Base-by-base conservation (phyloP, 108 stramenopile genomes). In the Cylindrotheca closterium region DNA sequence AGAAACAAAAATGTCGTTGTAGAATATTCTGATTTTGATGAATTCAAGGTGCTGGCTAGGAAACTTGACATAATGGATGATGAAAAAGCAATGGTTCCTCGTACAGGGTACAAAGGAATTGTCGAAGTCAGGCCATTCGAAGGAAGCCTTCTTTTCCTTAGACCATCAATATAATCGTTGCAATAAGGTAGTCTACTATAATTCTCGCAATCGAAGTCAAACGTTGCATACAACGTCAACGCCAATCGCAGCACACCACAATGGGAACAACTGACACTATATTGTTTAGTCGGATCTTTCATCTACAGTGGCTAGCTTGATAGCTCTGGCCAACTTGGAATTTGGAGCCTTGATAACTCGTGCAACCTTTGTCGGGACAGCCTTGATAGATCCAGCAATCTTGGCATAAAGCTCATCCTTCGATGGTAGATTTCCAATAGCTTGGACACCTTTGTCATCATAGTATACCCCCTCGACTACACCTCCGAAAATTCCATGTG, bases 311-410 rank as follows among this genome's bases (percentile, higher is more conserved):
- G 96, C 96, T 30, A 97, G 79, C 79, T 95, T 95, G 81, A 95
- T 92, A 17, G 89, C 93, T 53, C 91, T 74, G 17, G 93, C 93
- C 32, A 92, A 63, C 67, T 95, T 90, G 22, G 78, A 81, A 60
- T 70, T 82, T 18, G 93, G 93, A 33, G 88, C 91, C 82, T 95
- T 92, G 60, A 95, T 80, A 63, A 87, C 96, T 21, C 92, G 76
- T 18, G 92, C 96, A 50, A 97, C 62, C 90, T 94, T 97, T 60
- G 94, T 95, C n/a, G 96, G 96, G n/a, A 95, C 92, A 63, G 83
- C 86, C 56, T 97, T 89, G 81, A 97, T 83, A 27, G 74, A 72
- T 60, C 84, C 90, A 47, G 96, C 96, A 74, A 97, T 91, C 71
- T 79, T 70, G 66, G 88, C 88, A 59, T 88, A 88, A 53, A 97